Conservation (phyloP, 208 protist genomes). For the Lotmaria passim region DNA sequence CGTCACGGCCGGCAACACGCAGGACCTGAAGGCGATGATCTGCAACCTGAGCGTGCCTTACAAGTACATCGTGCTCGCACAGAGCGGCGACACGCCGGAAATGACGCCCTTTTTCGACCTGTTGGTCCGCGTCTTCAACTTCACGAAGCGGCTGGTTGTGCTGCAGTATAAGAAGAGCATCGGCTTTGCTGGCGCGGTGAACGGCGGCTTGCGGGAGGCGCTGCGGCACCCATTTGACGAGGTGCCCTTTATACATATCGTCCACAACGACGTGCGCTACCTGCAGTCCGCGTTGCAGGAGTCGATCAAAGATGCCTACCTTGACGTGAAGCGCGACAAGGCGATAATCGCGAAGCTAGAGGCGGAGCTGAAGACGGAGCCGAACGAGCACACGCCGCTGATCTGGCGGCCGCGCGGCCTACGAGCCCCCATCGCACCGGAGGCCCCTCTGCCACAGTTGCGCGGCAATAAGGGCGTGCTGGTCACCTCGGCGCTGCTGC, state of each 20-base stretch:
- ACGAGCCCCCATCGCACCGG: constrained; percentile 21
- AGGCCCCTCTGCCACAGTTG: constrained; percentile 32
- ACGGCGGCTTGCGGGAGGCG: constrained; percentile 44
- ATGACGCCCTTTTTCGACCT: constrained; percentile 39
- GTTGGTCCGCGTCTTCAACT: constrained; percentile 40
- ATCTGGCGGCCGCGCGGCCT: constrained; percentile 28
- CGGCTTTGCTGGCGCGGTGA: constrained; percentile 38
- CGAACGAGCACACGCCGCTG: constrained; percentile 31
- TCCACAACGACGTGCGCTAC: constrained; percentile 42
- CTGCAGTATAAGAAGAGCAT: constrained; percentile 31
- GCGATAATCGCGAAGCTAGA: constrained; percentile 23
- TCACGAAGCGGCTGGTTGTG: constrained; percentile 50
- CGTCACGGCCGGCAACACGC: constrained; percentile 27
- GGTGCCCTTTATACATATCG: constrained; percentile 44
- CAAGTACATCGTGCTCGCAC: constrained; percentile 35
- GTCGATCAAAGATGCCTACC: constrained; percentile 29
- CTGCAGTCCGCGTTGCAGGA: not conserved
- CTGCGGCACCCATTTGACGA: constrained; percentile 35
- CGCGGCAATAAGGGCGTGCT: constrained; percentile 9
- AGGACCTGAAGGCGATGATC: constrained; percentile 43
- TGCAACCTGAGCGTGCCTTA: constrained; percentile 38
- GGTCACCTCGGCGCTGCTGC: constrained; percentile 51
- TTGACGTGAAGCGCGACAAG: constrained; percentile 26
- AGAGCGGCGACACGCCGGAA: constrained; percentile 33
- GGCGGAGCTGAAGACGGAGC: constrained; percentile 42